Evolutionary conservation across 2,329 filamentous ascomycete genomes (phyloP), one percentile per base, ranked within the genome.

Genomic region (Penicillium nordicum): DNA sequence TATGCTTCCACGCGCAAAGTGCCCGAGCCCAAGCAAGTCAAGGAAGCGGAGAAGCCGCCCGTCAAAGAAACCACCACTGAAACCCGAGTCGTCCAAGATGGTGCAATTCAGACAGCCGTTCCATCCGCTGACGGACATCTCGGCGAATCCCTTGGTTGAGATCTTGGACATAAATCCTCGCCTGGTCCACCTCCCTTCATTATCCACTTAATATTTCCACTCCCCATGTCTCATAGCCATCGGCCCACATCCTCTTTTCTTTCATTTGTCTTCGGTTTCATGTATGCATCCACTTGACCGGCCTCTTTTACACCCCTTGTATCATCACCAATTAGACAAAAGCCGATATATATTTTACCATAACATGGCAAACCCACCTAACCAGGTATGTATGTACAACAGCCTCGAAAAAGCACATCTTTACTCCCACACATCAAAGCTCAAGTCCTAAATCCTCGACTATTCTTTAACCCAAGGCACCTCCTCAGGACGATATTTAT

Each of bases 401-500:
- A 51, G 16, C 36, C 7, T 7, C 46, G 42, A n/a, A 32, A 18
- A 41, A 18, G 10, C 10, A 27, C 14, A 50, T 32, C 9, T 48
- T 6, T 3, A 38, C 40, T 34, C 16, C 14, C 3, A 7, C 18
- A 32, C 12, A 43, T 43, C 0, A 11, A n/a, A 43, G 21, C 12
- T 16, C 4, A 18, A 10, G 3, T 3, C n/a, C 3, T 8, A 4
- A 16, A 16, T 1, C 4, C 30, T 29, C 16, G 1, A n/a, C 37
- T 34, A 25, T 30, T 58, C 52, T 53, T 60, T 62, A 18, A 75
- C 37, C 76, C 76, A 79, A 14, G 73, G 74, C 34, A 79, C 63
- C 55, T 79, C 65, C 40, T 77, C 72, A 16, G 68, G 65, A 0
- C 66, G 63, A 62, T 79, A 78, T 57, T 75, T 74, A 53, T 79